phyloP scores from a whole-genome alignment of 148 eudicot genomes.

The Rhododendron vialii region DNA sequence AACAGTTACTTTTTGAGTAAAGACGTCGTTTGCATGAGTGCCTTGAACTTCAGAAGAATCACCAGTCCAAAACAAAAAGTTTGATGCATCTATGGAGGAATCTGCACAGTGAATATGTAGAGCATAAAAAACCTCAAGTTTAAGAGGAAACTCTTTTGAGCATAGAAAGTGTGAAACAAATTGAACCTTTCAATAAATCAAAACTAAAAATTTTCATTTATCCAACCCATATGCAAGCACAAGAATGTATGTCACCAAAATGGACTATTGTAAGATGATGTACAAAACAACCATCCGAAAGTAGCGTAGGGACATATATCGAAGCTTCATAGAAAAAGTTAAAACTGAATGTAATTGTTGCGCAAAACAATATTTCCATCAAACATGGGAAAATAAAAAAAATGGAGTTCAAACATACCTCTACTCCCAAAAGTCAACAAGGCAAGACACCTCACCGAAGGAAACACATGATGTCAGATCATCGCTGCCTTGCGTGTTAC shows the following conservation, averaged over 20 bases:
- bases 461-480: background rate
- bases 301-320: background rate
- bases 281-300: background rate
- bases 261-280: background rate
- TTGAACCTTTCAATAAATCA: conserved; percentile 10
- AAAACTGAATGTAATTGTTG: background rate
- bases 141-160: conserved; percentile 22
- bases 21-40: conserved; percentile 69
- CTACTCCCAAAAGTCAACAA: background rate
- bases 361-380: background rate
- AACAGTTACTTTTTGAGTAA: conserved; percentile 51
- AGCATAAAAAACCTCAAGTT: conserved; percentile 41
- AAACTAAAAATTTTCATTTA: background rate
- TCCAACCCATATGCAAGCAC: background rate
- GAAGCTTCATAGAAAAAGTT: background rate
- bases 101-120: conserved; percentile 80
- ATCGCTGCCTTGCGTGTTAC: background rate
- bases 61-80: conserved; percentile 72
- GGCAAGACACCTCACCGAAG: background rate
- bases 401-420: background rate
- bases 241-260: background rate
- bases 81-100: conserved; percentile 66
- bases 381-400: background rate
- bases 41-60: conserved; percentile 85
- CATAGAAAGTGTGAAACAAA: conserved; percentile 11